Conservation (phyloP, 768 basidiomycete genomes). For the Paxillus ammoniavirescens region DNA sequence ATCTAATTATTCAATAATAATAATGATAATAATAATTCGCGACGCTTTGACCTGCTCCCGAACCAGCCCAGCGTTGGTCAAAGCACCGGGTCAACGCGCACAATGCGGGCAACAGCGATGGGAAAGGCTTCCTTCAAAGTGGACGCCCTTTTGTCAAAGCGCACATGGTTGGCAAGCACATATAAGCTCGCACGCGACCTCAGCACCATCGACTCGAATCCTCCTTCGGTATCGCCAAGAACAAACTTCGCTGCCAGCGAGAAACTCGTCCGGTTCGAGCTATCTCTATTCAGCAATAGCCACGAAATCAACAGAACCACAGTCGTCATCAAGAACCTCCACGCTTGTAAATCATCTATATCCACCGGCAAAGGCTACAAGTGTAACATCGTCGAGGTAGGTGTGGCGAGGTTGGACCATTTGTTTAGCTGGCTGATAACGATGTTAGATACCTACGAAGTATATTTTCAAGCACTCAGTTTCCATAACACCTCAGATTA, state of each 20-base stretch:
- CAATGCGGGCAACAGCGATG: background rate
- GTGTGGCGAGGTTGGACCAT: no score
- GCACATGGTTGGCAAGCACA: background rate
- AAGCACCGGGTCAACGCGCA: conserved; percentile 2
- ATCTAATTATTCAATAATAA: background rate
- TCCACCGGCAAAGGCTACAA: no score
- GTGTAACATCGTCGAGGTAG: no score
- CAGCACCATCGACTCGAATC: no score
- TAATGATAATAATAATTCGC: no score
- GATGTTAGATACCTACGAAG: no score
- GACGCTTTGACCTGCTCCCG: background rate
- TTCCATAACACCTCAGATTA: no score
- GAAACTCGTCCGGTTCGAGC: background rate
- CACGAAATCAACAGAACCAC: background rate
- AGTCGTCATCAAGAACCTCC: background rate
- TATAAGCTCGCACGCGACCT: background rate
- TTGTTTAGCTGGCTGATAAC: no score
- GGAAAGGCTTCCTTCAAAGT: background rate
- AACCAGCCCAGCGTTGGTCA: background rate
- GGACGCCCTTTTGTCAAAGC: background rate
- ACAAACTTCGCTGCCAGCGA: background rate
- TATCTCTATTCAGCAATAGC: background rate
- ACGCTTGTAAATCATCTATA: no score
- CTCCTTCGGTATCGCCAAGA: no score
- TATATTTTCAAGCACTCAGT: no score